Evolutionary conservation across 2,329 filamentous ascomycete species (phyloP).

Genomic region (Pseudogymnoascus pannorum): DNA sequence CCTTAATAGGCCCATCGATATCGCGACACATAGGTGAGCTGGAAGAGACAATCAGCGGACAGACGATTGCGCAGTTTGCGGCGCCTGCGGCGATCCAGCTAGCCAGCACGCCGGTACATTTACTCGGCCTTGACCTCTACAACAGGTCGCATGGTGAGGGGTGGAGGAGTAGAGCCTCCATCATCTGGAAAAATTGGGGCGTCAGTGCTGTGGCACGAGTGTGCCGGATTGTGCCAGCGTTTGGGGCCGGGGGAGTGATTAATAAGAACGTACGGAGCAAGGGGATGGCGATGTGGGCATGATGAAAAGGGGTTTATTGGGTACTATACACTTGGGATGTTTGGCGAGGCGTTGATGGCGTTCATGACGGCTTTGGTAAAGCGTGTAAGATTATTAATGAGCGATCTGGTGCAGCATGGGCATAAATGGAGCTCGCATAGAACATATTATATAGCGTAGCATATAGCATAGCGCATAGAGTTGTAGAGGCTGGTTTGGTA

Average conservation of each 20-base stretch:
- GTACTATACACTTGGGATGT: not conserved
- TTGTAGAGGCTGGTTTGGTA: not conserved
- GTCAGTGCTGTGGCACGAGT: constrained; percentile 69
- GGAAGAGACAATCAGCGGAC: constrained; percentile 42
- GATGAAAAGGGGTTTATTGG: not conserved
- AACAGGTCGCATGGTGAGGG: constrained; percentile 43
- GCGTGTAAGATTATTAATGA: constrained; percentile 3
- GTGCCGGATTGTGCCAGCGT: constrained; percentile 80
- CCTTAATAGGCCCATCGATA: constrained; percentile 65
- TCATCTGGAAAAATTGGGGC: constrained; percentile 68
- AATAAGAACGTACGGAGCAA: constrained; percentile 63
- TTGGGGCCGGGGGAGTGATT: constrained; percentile 80
- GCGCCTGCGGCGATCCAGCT: constrained; percentile 76
- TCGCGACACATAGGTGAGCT: constrained; percentile 47
- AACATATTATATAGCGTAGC: not conserved
- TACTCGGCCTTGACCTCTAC: constrained; percentile 80
- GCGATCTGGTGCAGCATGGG: constrained; percentile 5
- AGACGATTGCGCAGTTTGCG: constrained; percentile 67
- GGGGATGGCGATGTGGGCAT: constrained; percentile 57
- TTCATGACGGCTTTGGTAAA: not conserved
- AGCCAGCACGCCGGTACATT: constrained; percentile 72
- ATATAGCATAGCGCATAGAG: not conserved
- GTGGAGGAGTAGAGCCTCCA: constrained; percentile 54
- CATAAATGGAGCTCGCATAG: not conserved
- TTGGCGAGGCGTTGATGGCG: constrained; percentile 2